phyloP scores from a whole-genome alignment of 2,329 filamentous ascomycete genomes.

The Calonectria henricotiae region DNA sequence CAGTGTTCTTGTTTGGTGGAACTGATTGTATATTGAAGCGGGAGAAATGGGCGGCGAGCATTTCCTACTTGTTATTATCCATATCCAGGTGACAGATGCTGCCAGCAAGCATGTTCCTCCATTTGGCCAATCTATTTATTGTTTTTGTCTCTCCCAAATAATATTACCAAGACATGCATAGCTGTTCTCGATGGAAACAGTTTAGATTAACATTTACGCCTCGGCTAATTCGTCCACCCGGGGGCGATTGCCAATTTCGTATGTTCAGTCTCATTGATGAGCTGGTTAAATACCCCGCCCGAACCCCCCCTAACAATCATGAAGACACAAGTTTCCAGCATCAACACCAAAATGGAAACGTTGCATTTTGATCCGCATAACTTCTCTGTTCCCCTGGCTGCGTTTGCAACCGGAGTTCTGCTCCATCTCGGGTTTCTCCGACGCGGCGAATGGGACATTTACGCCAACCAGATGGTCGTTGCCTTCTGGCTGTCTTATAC shows the following conservation, averaged over 20 bases:
- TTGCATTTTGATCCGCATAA: constrained; percentile 1
- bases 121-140: neutral
- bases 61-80: neutral
- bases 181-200: neutral
- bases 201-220: constrained; percentile 13
- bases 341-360: neutral
- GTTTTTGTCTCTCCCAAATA: neutral
- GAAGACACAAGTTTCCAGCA: neutral
- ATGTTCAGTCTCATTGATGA: neutral
- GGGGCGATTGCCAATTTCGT: neutral
- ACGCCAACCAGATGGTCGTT: neutral
- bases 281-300: neutral
- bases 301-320: neutral
- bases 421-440: constrained; percentile 20
- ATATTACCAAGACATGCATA: neutral
- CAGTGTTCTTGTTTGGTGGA: neutral
- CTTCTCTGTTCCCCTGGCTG: neutral
- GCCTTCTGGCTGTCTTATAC: neutral
- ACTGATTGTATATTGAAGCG: neutral
- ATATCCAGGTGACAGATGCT: neutral
- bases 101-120: no score
- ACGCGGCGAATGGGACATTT: constrained; percentile 25
- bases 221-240: constrained; percentile 12
- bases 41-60: no score
- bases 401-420: constrained; percentile 1